A percentile compares a stretch with the other conserved stretches of the same genome.
Evolutionary conservation across 768 basidiomycete genomes (phyloP).

Genomic region (Termitomyces sp.): DNA sequence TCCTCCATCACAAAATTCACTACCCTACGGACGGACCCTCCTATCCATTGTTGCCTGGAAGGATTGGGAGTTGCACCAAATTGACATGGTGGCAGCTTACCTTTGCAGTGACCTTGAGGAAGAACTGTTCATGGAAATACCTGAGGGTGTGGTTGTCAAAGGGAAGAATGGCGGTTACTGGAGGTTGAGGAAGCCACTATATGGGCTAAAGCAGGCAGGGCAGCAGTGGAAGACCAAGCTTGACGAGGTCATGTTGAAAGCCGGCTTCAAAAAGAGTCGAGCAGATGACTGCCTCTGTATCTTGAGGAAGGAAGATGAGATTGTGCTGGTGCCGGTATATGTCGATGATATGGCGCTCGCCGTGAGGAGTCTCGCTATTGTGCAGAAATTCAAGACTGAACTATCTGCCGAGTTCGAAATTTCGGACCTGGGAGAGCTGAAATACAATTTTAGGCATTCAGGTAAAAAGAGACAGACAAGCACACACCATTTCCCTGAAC

Average conservation of each 20-base stretch:
- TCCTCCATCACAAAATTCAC: background rate
- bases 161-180: background rate
- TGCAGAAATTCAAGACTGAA: conserved; percentile 1
- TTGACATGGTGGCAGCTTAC: background rate
- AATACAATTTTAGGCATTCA: conserved; percentile 1
- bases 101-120: background rate
- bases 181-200: too few relatives aligned
- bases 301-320: background rate
- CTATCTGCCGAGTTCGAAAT: background rate
- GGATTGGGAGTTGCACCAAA: conserved; percentile 1
- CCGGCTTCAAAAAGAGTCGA: background rate
- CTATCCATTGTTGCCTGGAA: background rate
- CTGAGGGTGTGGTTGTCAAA: background rate
- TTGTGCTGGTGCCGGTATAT: background rate
- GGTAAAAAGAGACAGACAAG: background rate
- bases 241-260: background rate
- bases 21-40: background rate
- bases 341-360: background rate
- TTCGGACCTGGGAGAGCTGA: background rate
- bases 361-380: background rate
- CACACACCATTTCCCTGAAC: background rate
- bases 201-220: background rate
- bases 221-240: background rate
- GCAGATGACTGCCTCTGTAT: conserved; percentile 1
- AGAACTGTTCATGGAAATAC: conserved; percentile 1